A percentile compares a stretch with the other conserved stretches of the same genome.
Conservation (phyloP, 106 monocot genomes). For the Chionographis japonica region DNA sequence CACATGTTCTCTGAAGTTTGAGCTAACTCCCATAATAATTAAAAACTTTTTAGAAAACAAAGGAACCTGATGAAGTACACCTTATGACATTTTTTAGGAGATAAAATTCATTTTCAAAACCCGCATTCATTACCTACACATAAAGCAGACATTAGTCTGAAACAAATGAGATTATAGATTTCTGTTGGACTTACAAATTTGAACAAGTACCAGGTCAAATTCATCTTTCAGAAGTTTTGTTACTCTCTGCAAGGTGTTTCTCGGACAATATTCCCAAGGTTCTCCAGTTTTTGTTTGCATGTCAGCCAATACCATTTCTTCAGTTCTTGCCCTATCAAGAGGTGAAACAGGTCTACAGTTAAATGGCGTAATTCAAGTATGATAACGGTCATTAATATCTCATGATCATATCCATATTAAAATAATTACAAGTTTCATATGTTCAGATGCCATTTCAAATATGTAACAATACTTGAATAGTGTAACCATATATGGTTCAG, state of each 20-base stretch:
- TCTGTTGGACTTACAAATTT: neutral
- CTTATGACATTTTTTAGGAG: conserved; percentile 52
- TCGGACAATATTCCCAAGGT: conserved; percentile 99
- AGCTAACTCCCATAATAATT: neutral
- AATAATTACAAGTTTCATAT: too few relatives aligned
- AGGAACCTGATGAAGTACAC: conserved; percentile 16
- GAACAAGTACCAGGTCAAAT: conserved; percentile 65
- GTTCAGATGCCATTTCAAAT: too few relatives aligned
- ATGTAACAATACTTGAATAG: too few relatives aligned
- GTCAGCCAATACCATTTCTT: conserved; percentile 92
- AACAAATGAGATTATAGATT: neutral
- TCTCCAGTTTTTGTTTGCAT: conserved; percentile 84
- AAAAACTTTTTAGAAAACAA: conserved; percentile 3
- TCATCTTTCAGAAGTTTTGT: conserved; percentile 68
- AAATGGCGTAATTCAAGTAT: neutral
- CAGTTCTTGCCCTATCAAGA: conserved; percentile 51
- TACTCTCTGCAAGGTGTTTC: conserved; percentile 55
- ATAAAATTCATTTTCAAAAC: conserved; percentile 96
- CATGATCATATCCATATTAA: neutral
- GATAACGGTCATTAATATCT: neutral
- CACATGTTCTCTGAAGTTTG: conserved; percentile 1
- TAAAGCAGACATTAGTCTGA: conserved; percentile 1
- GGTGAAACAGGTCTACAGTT: neutral
- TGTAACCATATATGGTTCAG: too few relatives aligned
- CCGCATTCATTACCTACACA: conserved; percentile 80